Conservation (phyloP, 139 green algal species). For the Deuterostichococcus epilithicus region DNA sequence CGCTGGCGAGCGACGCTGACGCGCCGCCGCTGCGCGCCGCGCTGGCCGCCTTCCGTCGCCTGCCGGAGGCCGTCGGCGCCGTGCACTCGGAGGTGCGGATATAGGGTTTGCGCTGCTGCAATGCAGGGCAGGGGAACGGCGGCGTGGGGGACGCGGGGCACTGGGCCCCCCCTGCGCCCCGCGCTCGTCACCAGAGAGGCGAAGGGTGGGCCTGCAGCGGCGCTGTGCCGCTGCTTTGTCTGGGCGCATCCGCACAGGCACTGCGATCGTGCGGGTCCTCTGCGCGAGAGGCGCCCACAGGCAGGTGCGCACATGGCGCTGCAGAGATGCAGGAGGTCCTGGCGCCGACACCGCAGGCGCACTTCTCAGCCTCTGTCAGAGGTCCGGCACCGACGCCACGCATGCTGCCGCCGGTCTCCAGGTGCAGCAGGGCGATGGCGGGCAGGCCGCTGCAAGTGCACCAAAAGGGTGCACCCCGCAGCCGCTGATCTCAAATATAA, state of each 20-base stretch:
- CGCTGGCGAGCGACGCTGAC: slow-evolving; percentile 35
- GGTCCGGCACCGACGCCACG: background rate
- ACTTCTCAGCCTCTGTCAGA: background rate
- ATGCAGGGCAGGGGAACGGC: background rate
- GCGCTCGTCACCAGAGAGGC: background rate
- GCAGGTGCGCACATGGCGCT: too few relatives aligned
- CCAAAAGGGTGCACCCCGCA: too few relatives aligned
- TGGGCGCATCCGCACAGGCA: background rate
- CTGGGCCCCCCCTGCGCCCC: too few relatives aligned
- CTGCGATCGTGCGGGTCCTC: background rate
- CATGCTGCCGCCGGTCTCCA: background rate
- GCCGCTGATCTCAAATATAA: too few relatives aligned
- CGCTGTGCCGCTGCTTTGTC: background rate
- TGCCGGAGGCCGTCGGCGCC: slow-evolving; percentile 28
- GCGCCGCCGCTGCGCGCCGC: slow-evolving; percentile 32
- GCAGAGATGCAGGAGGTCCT: too few relatives aligned
- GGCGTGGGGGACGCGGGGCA: background rate
- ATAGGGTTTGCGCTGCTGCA: background rate
- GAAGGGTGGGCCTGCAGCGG: background rate
- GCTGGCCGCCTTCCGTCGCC: slow-evolving; percentile 23
- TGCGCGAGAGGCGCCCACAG: too few relatives aligned
- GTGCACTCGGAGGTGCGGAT: slow-evolving; percentile 16
- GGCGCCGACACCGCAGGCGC: too few relatives aligned
- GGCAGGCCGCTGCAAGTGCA: background rate
- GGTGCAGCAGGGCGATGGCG: background rate